Evolutionary conservation across 106 monocot genomes (phyloP).

Genomic region (Platanthera zijinensis): DNA sequence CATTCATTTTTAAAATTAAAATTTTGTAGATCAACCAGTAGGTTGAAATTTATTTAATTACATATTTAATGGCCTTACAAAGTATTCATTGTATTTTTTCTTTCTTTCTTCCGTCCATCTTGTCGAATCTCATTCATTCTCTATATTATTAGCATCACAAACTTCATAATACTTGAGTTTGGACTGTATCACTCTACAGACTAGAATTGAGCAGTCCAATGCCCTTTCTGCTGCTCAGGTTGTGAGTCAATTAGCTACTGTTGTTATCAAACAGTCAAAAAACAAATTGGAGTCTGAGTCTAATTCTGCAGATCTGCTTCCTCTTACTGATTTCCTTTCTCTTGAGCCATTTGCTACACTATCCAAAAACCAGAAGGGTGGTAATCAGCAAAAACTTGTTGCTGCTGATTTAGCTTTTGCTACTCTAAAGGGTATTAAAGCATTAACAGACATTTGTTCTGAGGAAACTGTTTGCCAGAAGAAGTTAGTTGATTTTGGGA

Average conservation of each 20-base stretch:
- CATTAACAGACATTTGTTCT: conserved; percentile 75
- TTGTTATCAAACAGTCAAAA: conserved; percentile 44
- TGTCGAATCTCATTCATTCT: background rate
- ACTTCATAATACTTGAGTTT: background rate
- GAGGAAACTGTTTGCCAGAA: conserved; percentile 59
- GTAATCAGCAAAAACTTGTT: conserved; percentile 54
- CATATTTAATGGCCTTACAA: background rate
- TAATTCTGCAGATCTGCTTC: conserved; percentile 33
- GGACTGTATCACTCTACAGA: conserved; percentile 38
- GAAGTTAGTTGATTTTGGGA: conserved; percentile 69
- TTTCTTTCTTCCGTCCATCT: background rate
- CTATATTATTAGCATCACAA: background rate
- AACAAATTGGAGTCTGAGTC: conserved; percentile 35
- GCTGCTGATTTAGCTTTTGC: conserved; percentile 88
- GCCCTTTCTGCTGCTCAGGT: conserved; percentile 65
- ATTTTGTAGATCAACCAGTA: too few species aligned
- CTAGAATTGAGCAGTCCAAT: conserved; percentile 74
- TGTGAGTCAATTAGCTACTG: conserved; percentile 53
- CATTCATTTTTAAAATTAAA: too few species aligned
- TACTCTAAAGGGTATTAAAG: conserved; percentile 87
- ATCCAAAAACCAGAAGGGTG: conserved; percentile 54
- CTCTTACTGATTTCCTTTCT: conserved; percentile 70
- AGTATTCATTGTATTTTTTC: background rate
- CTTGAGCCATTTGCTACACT: conserved; percentile 67
- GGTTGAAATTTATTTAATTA: too few species aligned